A percentile compares a stretch with the other conserved stretches of the same genome.
Evolutionary conservation across 148 eudicot genomes (phyloP).

Genomic region (Diospyros lotus): DNA sequence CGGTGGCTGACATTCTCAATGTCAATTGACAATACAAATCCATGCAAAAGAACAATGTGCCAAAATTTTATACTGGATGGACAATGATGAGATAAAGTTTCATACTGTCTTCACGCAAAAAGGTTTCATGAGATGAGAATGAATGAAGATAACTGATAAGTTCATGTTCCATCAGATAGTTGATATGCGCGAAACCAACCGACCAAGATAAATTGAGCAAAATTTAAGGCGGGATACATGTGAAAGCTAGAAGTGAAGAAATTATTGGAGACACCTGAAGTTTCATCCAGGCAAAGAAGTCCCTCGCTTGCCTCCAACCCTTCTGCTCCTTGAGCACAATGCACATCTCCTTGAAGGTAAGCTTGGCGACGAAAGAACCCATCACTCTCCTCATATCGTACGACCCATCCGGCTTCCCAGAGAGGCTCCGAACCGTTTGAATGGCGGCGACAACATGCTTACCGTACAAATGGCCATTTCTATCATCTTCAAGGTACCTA

Average conservation of each 20-base stretch:
- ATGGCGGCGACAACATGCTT: constrained; percentile 86
- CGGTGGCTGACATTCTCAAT: too few relatives aligned
- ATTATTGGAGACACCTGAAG: constrained; percentile 51
- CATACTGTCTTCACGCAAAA: too few relatives aligned
- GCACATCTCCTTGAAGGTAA: constrained; percentile 84
- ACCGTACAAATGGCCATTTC: constrained; percentile 80
- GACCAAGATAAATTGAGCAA: too few relatives aligned
- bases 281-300: constrained; percentile 94
- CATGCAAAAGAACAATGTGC: too few relatives aligned
- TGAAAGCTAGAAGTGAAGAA: not conserved
- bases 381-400: constrained; percentile 81
- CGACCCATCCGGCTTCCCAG: constrained; percentile 44
- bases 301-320: constrained; percentile 76
- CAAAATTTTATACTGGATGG: too few relatives aligned
- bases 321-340: constrained; percentile 82
- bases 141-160: too few relatives aligned
- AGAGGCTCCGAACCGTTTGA: constrained; percentile 53
- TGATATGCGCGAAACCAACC: too few relatives aligned
- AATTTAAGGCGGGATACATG: too few relatives aligned
- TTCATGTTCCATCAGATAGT: too few relatives aligned
- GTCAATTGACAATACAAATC: too few relatives aligned
- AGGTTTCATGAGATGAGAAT: too few relatives aligned
- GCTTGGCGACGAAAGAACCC: constrained; percentile 73
- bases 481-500: constrained; percentile 71
- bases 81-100: too few relatives aligned